Evolutionary conservation across 1,139 yeast species (phyloP).

Genomic region (Geotrichum bryndzae): DNA sequence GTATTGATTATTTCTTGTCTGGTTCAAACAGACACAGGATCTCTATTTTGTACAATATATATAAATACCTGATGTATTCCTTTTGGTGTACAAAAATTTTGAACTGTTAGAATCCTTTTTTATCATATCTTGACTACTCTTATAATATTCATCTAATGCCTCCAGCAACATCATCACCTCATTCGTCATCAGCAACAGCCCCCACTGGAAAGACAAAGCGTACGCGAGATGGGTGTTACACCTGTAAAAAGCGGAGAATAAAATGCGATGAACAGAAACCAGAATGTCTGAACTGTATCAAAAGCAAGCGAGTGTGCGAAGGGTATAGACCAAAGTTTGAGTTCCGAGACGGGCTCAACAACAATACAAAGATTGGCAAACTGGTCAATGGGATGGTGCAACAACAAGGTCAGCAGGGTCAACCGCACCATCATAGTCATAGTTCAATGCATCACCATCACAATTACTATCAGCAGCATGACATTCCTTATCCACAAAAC

Average conservation of each 20-base stretch:
- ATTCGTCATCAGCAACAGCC: not conserved
- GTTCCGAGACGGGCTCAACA: constrained; percentile 17
- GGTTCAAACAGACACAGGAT: not conserved
- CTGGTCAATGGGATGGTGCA: not conserved
- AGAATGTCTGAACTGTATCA: constrained; percentile 25
- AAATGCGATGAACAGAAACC: constrained; percentile 30
- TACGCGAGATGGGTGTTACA: constrained; percentile 30
- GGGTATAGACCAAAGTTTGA: constrained; percentile 18
- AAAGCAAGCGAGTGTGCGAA: constrained; percentile 25
- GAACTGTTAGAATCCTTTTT: not conserved
- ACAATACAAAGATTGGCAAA: not conserved
- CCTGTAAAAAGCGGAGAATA: constrained; percentile 29
- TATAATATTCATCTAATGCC: not conserved
- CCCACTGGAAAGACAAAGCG: constrained; percentile 16
- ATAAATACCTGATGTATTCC: not conserved
- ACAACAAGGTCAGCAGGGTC: not conserved
- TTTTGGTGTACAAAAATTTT: not conserved
- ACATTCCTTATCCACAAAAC: not conserved
- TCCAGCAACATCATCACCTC: not conserved
- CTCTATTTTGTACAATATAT: not conserved
- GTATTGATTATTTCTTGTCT: not conserved
- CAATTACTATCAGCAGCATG: not conserved
- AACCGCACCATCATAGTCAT: not conserved
- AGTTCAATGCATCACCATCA: not conserved
- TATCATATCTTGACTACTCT: too few relatives aligned